Evolutionary conservation across 495 filamentous ascomycete genomes (phyloP).

Genomic region (Aspergillus affinis): DNA sequence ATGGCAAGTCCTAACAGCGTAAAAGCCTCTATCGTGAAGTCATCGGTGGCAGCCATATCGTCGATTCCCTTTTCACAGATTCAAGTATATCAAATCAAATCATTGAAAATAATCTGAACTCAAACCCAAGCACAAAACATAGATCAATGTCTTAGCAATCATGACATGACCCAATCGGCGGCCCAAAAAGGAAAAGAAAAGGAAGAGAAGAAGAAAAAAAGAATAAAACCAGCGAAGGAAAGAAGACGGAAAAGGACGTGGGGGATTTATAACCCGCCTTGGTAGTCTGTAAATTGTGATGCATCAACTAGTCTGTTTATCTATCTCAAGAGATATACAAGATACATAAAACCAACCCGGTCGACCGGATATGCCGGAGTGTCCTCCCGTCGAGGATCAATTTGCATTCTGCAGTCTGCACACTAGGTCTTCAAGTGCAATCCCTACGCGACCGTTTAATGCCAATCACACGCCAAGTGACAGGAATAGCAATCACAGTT

Average conservation of each 20-base stretch:
- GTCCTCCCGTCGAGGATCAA: no score
- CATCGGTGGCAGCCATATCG: constrained; percentile 18
- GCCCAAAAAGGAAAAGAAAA: neutral
- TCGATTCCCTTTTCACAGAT: constrained; percentile 1
- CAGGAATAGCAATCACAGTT: no score
- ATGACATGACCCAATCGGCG: no score
- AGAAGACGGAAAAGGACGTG: no score
- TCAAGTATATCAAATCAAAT: neutral
- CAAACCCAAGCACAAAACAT: neutral
- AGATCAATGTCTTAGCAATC: neutral
- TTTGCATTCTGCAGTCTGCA: no score
- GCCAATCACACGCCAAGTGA: no score
- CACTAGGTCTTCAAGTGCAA: no score
- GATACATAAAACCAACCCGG: no score
- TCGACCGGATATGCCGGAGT: neutral
- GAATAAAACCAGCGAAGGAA: neutral
- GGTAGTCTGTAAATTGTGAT: neutral
- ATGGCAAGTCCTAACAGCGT: constrained; percentile 50
- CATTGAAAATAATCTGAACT: neutral
- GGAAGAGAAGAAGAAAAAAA: neutral
- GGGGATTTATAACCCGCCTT: neutral
- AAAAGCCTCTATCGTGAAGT: constrained; percentile 54
- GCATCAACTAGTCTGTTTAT: neutral
- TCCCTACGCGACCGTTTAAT: no score
- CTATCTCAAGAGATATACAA: neutral